Base-by-base conservation (phyloP, 345 rosid genomes). In the Capsella bursapastoris region DNA sequence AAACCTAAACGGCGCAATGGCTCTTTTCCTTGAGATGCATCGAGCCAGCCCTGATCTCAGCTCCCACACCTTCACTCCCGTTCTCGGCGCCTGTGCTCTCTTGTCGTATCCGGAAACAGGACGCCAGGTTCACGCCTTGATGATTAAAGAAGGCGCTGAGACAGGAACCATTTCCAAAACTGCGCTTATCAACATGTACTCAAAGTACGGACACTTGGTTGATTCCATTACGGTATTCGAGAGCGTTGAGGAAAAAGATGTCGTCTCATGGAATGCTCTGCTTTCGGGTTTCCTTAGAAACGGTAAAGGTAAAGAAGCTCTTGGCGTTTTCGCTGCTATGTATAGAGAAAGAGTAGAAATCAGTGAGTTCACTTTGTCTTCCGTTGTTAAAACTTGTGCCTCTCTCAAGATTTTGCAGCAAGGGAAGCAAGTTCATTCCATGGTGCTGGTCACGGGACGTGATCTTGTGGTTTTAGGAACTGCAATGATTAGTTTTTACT, bases 371-470 rank as follows among this genome's bases (percentile, higher is more conserved):
- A 89, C 93, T 3, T 66, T 91, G 74, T 86, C 86, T 70, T 85
- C 89, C 32, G 75, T 86, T 79, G 84, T 92, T 31, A 89, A 89
- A 73, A 89, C 92, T 31, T 90, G 91, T 71, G 79, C 83, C 32
- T 73, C 68, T 41, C 68, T 83, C 9, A 80, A 83, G 82, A 87
- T 84, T 18, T 71, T 84, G 75, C 75, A 32, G 70, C 92, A 63
- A 75, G 97, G 96, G 50, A 92, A 83, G 84, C 97, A 92, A 67
- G 83, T 88, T 41, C 97, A 90, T 68, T 83, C 88, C 43, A 56
- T 84, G 83, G 87, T 92, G 50, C 80, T 86, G 3, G 86, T 84
- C 40, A 82, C 86, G 47, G 94, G 91, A 4, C 86, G 86, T 4
- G 97, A 92, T 80, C 82, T 90, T 64, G 90, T 88, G 40, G 81